These are phyloP conservation scores for Crithidia sp. DNA, from an alignment of 208 protist species.

Conservation along the genomic window DNA sequence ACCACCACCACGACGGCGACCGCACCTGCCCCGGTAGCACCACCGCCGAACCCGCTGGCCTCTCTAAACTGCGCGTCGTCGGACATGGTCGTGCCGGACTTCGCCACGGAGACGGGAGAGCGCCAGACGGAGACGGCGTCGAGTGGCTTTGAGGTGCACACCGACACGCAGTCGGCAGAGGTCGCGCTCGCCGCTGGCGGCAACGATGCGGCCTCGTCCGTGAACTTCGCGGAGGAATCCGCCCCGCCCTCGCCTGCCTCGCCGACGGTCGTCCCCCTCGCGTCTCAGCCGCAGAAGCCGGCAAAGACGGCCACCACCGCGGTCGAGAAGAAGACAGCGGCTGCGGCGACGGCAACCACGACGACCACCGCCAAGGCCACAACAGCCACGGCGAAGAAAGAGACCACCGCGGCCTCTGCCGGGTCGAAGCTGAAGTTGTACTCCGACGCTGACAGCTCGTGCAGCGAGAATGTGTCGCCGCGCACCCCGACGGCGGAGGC, in stretches of 20 bases:
- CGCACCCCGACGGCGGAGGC: not conserved
- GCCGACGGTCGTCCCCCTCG: too few relatives aligned
- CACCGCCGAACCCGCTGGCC: slow-evolving; percentile 3
- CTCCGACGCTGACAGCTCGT: slow-evolving; percentile 14
- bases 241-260: too few relatives aligned
- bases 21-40: not conserved
- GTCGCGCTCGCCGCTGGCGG: not conserved
- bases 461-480: slow-evolving; percentile 14
- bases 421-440: slow-evolving; percentile 7
- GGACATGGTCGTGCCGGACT: slow-evolving; percentile 11
- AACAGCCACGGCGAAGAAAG: not conserved
- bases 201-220: not conserved
- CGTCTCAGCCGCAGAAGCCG: not conserved
- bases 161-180: slow-evolving; percentile 18
- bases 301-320: not conserved
- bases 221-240: slow-evolving; percentile 5
- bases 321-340: not conserved
- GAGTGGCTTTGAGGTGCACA: slow-evolving; percentile 11
- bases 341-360: not conserved
- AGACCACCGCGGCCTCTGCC: not conserved
- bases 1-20: not conserved
- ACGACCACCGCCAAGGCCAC: not conserved
- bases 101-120: slow-evolving; percentile 12
- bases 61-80: not conserved
- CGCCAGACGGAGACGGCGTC: slow-evolving; percentile 15